Base-by-base conservation (phyloP, 495 filamentous ascomycete genomes). In the Jackrogersella minutella region DNA sequence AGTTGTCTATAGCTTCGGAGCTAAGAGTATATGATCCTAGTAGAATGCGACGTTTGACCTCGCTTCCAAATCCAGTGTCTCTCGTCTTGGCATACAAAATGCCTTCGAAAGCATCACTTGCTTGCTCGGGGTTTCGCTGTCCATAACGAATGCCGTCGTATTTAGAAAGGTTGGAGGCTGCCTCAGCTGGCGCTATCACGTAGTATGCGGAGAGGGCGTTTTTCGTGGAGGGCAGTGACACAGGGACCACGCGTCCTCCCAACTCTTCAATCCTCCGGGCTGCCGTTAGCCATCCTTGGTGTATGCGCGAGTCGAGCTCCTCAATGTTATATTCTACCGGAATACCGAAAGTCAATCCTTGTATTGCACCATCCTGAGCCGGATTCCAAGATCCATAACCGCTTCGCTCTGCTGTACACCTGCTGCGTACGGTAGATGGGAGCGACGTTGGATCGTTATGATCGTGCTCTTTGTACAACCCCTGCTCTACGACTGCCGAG, bases 141-240 rank as follows among this genome's bases (percentile, higher is more conserved):
- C 95, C 95, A 74, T 97, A 99, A 13, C 95, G 89, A 9, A 97
- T 85, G 6, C 96, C 95, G 70, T 99, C 95, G 74, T 97, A 99
- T 77, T 95, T 97, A 47, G 95, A 90, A n/a, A 99, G 86, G 62
- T 99, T 99, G 14, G 94, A 97, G 10, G 91, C 92, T 11, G 96
- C 96, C 79, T 99, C 95, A 10, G 95, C 93, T 0, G 96, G 91
- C 5, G 95, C 95, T 63, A 99, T 87, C 44, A 98, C 82, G 73
- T 99, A 99, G 76, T 99, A 99, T 30, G 95, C 90, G 2, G 93
- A 90, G 8, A 99, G 82, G 1, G 95, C 96, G 58, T 90, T 87
- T 53, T 85, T 87, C 8, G 95, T 99, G 4, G 87, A 84, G 11
- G 95, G 93, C 1, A 98, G 81, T n/a, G 90, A 93, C 10, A 98